Base-by-base conservation (phyloP, 192 early-diverging fungal species). In the Geosiphon pyriformis region DNA sequence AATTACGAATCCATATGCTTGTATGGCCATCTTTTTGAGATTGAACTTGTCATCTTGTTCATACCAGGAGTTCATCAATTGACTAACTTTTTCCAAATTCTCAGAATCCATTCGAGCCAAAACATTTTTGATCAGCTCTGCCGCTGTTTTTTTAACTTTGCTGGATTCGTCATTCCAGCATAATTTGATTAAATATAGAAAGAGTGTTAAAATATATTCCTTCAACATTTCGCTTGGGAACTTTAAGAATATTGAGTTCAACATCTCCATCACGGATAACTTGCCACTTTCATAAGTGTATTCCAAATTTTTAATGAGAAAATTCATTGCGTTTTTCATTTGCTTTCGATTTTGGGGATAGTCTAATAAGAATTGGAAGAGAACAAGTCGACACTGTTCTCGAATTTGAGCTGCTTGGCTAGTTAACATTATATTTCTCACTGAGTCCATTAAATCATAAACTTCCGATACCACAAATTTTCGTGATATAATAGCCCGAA, bases 281-380 rank as follows among this genome's bases (percentile, higher is more conserved):
- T 96, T 88, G 32, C 98, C 98, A 68, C 83, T 91, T 74, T 99
- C 95, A 78, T 88, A 89, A 50, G 86, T 88, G 69, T 98, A 99
- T 49, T 84, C 78, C 46, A 96, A 80, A 74, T 98, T 98, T 70
- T 93, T 88, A 55, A 94, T 78, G 61, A 98, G 74, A 72, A 92
- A 96, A 61, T 78, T 83, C 82, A 98, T 90, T 65, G 92, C 89
- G 67, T 89, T 93, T 61, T 80, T 76, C 23, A 98, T 74, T 53
- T 93, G 82, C 1, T 78, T 79, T 46, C 84, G 80, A 37, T 94
- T 92, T 72, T 95, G 89, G 35, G 98, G 98, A 74, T 98, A 99
- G 66, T 96, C 90, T 71, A 98, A 79, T 61, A 99, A 76, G 80
- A 98, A 99, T 62, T 91, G 89, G 64, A 95, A 84, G 70, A 87